Percentiles rank a stretch among this genome's conserved stretches.
Evolutionary conservation across 495 filamentous ascomycete genomes (phyloP).

Genomic region (Podospora conica): DNA sequence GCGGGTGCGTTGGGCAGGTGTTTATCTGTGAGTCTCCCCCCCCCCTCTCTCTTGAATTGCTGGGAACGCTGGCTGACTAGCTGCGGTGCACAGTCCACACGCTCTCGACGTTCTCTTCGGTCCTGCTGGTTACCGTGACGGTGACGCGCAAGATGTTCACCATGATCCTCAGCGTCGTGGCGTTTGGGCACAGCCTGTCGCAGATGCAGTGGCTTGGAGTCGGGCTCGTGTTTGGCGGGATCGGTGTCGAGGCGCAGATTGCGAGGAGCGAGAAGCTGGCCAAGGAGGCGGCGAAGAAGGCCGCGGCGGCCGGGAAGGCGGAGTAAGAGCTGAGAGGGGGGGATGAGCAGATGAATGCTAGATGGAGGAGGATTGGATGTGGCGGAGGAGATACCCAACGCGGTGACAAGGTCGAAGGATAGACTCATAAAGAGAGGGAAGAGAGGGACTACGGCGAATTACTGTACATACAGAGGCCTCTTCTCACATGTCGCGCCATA

Average conservation of each 20-base stretch:
- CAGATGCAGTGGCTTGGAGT: constrained; percentile 87
- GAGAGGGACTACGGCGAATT: too few species aligned
- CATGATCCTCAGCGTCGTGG: constrained; percentile 92
- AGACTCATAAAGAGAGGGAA: not conserved
- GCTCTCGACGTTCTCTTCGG: constrained; percentile 79
- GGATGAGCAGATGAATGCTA: not conserved
- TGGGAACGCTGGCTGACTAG: not conserved
- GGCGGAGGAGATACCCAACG: not conserved
- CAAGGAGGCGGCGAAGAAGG: constrained; percentile 64
- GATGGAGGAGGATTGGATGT: not conserved
- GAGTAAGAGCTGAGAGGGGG: constrained; percentile 16
- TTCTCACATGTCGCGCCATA: not conserved
- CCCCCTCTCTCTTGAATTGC: not conserved
- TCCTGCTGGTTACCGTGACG: constrained; percentile 91
- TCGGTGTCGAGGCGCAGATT: constrained; percentile 83
- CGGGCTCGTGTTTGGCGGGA: constrained; percentile 85
- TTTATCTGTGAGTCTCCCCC: constrained; percentile 69
- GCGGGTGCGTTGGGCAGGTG: constrained; percentile 87
- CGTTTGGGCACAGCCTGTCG: constrained; percentile 83
- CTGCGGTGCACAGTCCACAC: constrained; percentile 63
- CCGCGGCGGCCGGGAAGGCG: constrained; percentile 30
- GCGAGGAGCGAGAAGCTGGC: constrained; percentile 75
- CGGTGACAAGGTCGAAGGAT: not conserved
- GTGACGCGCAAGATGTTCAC: constrained; percentile 98
- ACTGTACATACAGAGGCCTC: not conserved